These are phyloP conservation scores for Triticum turgidum DNA, from an alignment of 176 grass and related monocot genomes.

Conservation along the genomic window DNA sequence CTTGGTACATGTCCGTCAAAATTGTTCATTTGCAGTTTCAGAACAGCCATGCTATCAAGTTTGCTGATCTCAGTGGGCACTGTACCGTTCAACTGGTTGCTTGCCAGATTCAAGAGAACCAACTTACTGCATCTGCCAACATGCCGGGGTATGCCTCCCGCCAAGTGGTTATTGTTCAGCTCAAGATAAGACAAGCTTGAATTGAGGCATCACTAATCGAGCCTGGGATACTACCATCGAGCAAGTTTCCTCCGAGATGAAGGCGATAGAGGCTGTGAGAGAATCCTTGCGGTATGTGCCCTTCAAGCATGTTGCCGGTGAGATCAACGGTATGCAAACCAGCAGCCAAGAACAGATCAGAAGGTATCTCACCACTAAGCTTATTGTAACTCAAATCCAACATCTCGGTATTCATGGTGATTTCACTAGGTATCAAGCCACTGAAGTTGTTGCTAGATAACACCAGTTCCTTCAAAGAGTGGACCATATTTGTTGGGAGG, in stretches of 20 bases:
- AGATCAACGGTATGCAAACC: conserved; percentile 38
- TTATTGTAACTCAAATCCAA: conserved; percentile 11
- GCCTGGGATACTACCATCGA: conserved; percentile 39
- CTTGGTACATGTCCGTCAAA: conserved; percentile 33
- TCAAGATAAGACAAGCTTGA: conserved; percentile 39
- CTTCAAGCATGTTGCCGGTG: conserved; percentile 25
- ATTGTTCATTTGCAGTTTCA: conserved; percentile 42
- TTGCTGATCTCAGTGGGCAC: conserved; percentile 32
- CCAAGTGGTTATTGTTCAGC: conserved; percentile 33
- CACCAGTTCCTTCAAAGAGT: background rate
- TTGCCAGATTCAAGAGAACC: conserved; percentile 42
- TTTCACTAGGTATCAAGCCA: background rate
- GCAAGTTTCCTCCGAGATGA: background rate
- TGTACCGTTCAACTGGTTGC: conserved; percentile 29
- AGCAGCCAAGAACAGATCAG: background rate
- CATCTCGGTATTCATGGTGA: background rate
- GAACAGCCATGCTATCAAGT: conserved; percentile 34
- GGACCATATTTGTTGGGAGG: background rate
- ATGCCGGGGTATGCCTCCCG: conserved; percentile 20
- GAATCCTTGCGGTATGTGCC: conserved; percentile 17
- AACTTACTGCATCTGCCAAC: conserved; percentile 41
- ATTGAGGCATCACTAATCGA: conserved; percentile 29
- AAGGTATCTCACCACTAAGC: conserved; percentile 3
- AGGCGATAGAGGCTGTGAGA: background rate
- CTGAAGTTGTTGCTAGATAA: background rate